phyloP scores from a whole-genome alignment of 306 rosid genomes.

The Gynostemma pentaphyllum region DNA sequence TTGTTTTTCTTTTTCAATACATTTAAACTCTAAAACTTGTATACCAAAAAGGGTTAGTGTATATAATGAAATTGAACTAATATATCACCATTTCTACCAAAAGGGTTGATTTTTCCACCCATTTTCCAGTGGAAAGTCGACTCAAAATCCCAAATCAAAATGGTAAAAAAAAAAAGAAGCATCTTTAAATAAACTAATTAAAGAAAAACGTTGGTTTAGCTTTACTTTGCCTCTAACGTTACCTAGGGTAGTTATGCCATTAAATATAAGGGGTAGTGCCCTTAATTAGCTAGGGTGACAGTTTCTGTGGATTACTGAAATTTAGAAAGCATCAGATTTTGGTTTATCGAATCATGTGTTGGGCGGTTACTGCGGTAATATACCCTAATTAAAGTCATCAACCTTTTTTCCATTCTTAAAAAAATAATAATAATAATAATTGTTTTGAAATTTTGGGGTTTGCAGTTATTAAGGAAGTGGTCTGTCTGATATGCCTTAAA shows the following conservation, averaged over 20 bases:
- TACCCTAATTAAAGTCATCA: conserved; percentile 13
- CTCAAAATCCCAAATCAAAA: not conserved
- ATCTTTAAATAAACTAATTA: not conserved
- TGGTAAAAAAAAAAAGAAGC: not conserved
- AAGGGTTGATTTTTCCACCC: not conserved
- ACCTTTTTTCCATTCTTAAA: no score
- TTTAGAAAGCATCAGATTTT: conserved; percentile 19
- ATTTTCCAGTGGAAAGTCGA: no score
- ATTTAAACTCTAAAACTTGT: no score
- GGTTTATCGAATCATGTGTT: conserved; percentile 29
- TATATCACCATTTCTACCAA: no score
- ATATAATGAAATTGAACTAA: no score
- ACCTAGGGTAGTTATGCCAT: conserved; percentile 4
- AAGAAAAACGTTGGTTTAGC: no score
- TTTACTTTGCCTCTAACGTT: no score
- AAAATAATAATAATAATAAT: no score
- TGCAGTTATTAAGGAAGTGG: conserved; percentile 68
- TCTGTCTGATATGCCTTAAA: conserved; percentile 59
- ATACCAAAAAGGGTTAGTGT: no score
- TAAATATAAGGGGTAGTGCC: not conserved
- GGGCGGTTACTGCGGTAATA: conserved; percentile 40
- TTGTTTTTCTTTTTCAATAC: not conserved
- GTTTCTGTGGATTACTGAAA: conserved; percentile 48
- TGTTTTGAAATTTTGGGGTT: no score
- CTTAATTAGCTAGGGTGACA: conserved; percentile 25